Evolutionary conservation across 345 rosid genomes (phyloP).

Genomic region (Dipteronia sinensis): DNA sequence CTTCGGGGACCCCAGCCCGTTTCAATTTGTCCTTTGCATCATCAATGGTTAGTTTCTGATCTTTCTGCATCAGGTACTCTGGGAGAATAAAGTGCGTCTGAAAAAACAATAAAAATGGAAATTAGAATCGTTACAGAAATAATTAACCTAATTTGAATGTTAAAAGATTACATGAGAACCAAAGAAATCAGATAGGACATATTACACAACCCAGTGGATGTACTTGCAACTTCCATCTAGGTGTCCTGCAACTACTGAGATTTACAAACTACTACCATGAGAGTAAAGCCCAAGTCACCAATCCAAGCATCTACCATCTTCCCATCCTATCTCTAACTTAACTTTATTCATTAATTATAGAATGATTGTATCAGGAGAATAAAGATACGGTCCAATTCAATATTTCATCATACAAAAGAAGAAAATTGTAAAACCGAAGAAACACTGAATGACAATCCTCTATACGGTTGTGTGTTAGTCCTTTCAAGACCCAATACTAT

Average conservation of each 20-base stretch:
- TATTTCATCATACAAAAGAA: not conserved
- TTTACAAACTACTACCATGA: not conserved
- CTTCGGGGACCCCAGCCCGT: conserved; percentile 78
- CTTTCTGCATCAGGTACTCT: conserved; percentile 93
- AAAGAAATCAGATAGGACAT: not conserved
- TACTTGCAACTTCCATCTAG: not conserved
- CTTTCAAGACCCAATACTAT: not conserved
- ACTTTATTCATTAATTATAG: not conserved
- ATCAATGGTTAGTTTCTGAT: conserved; percentile 65
- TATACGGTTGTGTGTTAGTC: not conserved
- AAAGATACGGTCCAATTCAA: not conserved
- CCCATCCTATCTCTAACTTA: not conserved
- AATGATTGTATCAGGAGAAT: not conserved
- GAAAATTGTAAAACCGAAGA: not conserved
- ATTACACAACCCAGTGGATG: not conserved
- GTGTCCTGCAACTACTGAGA: not conserved
- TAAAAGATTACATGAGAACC: conserved; percentile 3
- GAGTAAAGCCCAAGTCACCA: not conserved
- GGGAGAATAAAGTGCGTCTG: conserved; percentile 90
- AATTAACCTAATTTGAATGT: not conserved
- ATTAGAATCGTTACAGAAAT: conserved; percentile 1
- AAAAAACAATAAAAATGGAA: conserved; percentile 15
- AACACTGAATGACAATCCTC: not conserved
- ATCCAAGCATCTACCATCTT: not conserved
- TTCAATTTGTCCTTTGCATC: conserved; percentile 91